phyloP scores from a whole-genome alignment of 1,284 basidiomycete genomes.

The Trametes polyzona region DNA sequence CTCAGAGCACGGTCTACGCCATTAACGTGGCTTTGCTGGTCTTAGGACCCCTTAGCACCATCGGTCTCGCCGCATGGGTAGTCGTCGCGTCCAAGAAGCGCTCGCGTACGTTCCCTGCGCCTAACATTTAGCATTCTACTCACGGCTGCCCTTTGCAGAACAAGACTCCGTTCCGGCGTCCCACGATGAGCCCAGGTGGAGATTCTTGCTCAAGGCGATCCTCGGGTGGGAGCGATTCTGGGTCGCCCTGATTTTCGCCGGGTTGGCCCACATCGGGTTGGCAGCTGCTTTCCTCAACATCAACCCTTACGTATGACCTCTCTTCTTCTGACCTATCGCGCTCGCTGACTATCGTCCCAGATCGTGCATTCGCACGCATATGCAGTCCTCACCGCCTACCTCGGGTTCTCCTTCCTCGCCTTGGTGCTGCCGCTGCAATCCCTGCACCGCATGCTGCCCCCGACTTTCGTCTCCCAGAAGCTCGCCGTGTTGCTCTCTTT shows the following conservation, averaged over 20 bases:
- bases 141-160: background rate
- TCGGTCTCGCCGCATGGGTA: constrained; percentile 45
- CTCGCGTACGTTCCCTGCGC: constrained; percentile 17
- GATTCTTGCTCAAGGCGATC: constrained; percentile 19
- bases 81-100: constrained; percentile 26
- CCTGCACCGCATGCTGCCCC: constrained; percentile 35
- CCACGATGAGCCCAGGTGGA: constrained; percentile 7
- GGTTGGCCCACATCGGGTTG: constrained; percentile 51
- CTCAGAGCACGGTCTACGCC: constrained; percentile 52
- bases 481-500: constrained; percentile 26
- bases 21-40: constrained; percentile 64
- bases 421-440: constrained; percentile 44
- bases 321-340: background rate
- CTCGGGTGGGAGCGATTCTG: constrained; percentile 56
- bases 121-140: background rate
- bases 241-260: constrained; percentile 52
- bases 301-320: constrained; percentile 64
- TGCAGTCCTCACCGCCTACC: constrained; percentile 51
- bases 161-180: background rate
- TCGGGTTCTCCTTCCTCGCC: constrained; percentile 55
- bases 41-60: constrained; percentile 59
- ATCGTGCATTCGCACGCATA: constrained; percentile 62
- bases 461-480: constrained; percentile 37
- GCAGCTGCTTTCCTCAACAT: constrained; percentile 52
- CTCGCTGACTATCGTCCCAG: constrained; percentile 39